These are phyloP conservation scores for Strobilomyces confusus DNA, from an alignment of 768 basidiomycete species.

Conservation along the genomic window DNA sequence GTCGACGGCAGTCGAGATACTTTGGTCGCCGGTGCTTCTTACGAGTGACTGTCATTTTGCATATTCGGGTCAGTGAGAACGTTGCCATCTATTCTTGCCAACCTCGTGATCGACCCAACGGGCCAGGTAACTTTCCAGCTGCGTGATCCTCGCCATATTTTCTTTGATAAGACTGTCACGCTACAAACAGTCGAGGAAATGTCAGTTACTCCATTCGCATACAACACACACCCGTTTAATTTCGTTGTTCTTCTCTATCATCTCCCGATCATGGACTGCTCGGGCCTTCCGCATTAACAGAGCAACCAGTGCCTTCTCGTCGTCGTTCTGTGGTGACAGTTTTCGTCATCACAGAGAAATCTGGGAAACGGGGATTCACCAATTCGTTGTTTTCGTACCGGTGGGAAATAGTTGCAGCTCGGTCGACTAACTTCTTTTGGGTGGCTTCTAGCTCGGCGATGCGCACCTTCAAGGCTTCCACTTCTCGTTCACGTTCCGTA, in stretches of 20 bases:
- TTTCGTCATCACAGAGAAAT: conserved; percentile 12
- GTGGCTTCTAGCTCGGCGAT: conserved; percentile 26
- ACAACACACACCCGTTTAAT: conserved; percentile 43
- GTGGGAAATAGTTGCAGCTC: conserved; percentile 26
- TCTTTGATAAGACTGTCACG: conserved; percentile 45
- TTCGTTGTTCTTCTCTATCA: conserved; percentile 53
- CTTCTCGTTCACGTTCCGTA: conserved; percentile 29
- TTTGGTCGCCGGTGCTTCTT: conserved; percentile 13
- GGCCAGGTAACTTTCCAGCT: conserved; percentile 45
- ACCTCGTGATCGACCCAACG: conserved; percentile 39
- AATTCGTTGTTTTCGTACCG: conserved; percentile 46
- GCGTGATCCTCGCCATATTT: conserved; percentile 41
- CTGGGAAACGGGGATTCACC: conserved; percentile 32
- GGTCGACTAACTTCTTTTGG: conserved; percentile 25
- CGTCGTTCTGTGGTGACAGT: conserved; percentile 36
- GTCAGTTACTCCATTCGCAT: conserved; percentile 5
- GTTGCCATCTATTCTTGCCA: conserved; percentile 10
- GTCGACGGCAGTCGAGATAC: conserved; percentile 9
- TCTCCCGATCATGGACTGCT: conserved; percentile 48
- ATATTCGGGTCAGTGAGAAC: conserved; percentile 13
- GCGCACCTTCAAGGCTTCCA: conserved; percentile 16
- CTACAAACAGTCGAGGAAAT: conserved; percentile 28
- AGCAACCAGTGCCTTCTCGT: conserved; percentile 48
- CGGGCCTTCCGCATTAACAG: conserved; percentile 42
- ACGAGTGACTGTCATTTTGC: conserved; percentile 10